Conservation (phyloP, 192 early-diverging fungal species). For the Umbelopsis sp. region DNA sequence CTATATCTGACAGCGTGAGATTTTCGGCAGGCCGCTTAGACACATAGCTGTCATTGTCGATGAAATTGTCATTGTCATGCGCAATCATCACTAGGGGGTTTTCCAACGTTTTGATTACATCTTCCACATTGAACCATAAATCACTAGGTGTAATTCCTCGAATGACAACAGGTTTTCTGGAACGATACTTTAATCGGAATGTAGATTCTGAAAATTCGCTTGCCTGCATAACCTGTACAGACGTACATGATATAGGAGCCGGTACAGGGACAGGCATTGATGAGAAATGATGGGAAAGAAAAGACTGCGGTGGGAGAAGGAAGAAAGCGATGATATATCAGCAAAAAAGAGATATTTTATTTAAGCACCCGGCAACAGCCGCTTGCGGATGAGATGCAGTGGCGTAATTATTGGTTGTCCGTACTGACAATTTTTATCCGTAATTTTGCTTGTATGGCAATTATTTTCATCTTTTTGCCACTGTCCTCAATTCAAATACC, state of each 20-base stretch:
- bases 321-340: not conserved
- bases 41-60: conserved; percentile 42
- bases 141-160: not conserved
- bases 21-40: conserved; percentile 22
- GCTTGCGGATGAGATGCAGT: not conserved
- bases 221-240: not conserved
- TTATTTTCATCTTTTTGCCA: not conserved
- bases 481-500: too few relatives aligned
- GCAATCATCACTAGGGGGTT: conserved; percentile 38
- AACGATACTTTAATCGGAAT: conserved; percentile 11
- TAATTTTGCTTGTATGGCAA: too few relatives aligned
- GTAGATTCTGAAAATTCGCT: not conserved
- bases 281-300: not conserved
- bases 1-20: not conserved
- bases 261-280: not conserved
- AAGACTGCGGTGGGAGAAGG: not conserved
- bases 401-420: conserved; percentile 10
- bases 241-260: not conserved
- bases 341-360: not conserved
- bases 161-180: conserved; percentile 13
- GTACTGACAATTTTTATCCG: not conserved
- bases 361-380: not conserved
- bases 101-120: not conserved
- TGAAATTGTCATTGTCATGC: conserved; percentile 43
- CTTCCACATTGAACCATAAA: not conserved